Evolutionary conservation across 2,329 filamentous ascomycete species (phyloP).

Genomic region (Aspergillus pseudotamarii): DNA sequence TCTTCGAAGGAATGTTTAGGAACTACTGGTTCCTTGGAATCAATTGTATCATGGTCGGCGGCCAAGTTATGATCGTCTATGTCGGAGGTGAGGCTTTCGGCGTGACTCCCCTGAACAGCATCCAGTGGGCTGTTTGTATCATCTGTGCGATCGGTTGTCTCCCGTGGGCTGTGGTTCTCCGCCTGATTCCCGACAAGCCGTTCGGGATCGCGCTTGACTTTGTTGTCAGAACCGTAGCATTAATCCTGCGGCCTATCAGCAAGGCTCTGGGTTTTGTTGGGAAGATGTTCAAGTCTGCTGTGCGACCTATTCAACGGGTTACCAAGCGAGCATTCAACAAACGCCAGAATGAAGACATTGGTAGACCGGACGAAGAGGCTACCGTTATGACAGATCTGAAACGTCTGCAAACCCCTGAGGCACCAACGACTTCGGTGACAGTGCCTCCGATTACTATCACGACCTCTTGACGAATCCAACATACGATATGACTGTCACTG

Average conservation of each 20-base stretch:
- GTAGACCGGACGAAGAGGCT: conserved; percentile 22
- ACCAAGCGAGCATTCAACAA: conserved; percentile 17
- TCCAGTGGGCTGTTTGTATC: conserved; percentile 86
- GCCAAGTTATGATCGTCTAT: conserved; percentile 87
- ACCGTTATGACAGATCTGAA: conserved; percentile 13
- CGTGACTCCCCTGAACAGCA: conserved; percentile 68
- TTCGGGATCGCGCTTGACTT: conserved; percentile 50
- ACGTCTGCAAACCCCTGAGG: conserved; percentile 19
- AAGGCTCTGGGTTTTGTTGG: conserved; percentile 33
- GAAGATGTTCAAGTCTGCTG: conserved; percentile 27
- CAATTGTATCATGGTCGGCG: conserved; percentile 82
- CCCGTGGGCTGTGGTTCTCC: conserved; percentile 77
- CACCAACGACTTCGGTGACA: conserved; percentile 25
- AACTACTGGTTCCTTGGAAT: conserved; percentile 92
- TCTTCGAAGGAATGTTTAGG: conserved; percentile 81
- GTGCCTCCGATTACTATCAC: conserved; percentile 46
- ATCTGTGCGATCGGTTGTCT: conserved; percentile 83
- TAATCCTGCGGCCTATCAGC: conserved; percentile 49
- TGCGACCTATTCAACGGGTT: conserved; percentile 29
- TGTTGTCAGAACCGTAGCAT: conserved; percentile 56
- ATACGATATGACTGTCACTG: not conserved
- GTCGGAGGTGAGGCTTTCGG: conserved; percentile 81
- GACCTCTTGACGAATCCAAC: conserved; percentile 25
- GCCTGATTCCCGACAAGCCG: conserved; percentile 75
- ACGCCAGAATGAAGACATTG: not conserved